These are phyloP conservation scores for Aspergillus affinis DNA, from an alignment of 495 filamentous ascomycete genomes.

Conservation along the genomic window DNA sequence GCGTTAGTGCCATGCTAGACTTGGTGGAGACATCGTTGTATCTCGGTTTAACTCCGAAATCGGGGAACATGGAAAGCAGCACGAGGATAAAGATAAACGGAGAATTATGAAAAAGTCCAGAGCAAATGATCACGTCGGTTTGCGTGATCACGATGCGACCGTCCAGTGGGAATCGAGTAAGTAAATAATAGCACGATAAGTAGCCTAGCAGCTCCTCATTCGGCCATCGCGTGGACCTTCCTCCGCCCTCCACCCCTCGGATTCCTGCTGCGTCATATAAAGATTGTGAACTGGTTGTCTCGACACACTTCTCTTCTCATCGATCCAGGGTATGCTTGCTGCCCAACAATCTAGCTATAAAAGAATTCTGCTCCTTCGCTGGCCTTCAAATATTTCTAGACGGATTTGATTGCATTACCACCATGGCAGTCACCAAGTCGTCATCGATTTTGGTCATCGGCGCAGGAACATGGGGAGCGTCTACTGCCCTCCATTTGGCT, in stretches of 20 bases:
- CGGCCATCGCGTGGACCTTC: conserved; percentile 18
- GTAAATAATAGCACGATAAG: background rate
- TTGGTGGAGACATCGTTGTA: background rate
- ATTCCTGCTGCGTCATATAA: conserved; percentile 7
- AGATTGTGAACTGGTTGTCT: background rate
- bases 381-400: background rate
- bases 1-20: background rate
- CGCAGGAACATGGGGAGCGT: conserved; percentile 45
- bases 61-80: background rate
- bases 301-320: background rate
- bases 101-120: background rate
- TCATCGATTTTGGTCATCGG: conserved; percentile 25
- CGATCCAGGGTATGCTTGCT: background rate
- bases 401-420: conserved; percentile 1
- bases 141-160: background rate
- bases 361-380: too few relatives aligned
- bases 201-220: conserved; percentile 1
- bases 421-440: conserved; percentile 20
- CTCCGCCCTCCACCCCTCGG: background rate
- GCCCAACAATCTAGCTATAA: too few relatives aligned
- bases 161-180: background rate
- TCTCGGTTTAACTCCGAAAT: background rate
- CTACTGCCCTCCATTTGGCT: conserved; percentile 46
- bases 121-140: too few relatives aligned
- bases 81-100: background rate